Evolutionary conservation across 2,329 filamentous ascomycete genomes (phyloP), one percentile per base, ranked within the genome.

Genomic region (Aureobasidium sp.): DNA sequence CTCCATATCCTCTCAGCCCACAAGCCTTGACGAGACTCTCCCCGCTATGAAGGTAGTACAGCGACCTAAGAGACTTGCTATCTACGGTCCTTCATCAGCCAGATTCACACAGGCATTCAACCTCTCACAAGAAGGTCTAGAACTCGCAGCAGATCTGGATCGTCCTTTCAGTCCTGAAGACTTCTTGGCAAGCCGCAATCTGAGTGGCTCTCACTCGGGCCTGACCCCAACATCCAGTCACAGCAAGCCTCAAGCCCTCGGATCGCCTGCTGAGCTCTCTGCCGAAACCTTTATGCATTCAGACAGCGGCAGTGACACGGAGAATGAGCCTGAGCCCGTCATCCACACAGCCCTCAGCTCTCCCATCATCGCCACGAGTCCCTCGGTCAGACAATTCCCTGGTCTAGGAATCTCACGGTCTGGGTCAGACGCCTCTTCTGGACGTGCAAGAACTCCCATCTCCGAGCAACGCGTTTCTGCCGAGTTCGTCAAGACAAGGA

Each of bases 141-240:
- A 61, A 12, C 39, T 52, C 25, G 36, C 47, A n/a, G 37, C 45
- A 17, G 47, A 51, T 5, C 14, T 61, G 36, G 47, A 61, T 5
- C 57, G 47, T 15, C 57, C 57, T 27, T 52, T 52, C 44, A 57
- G 45, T 27, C 52, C 61, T 11, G 61, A 62, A 36, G 61, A 49
- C 15, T 60, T 55, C 15, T 31, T 60, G 41, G 56, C 48, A 20
- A 61, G 56, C 29, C 34, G 62, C 5, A 63, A 63, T 9, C 12
- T 63, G 42, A 41, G 55, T 14, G 61, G 42, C 2, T 41, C 61
- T 12, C 37, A 49, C 17, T 39, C 51, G 14, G 34, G 44, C 4
- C 17, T 41, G 22, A 62, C 52, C 7, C 61, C 61, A 5, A 49
- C 61, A 5, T 49, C 61, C 9, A 29, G 14, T 27, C 20, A 51